These are phyloP conservation scores for Yamadazyma takamatsuzukensis DNA, from an alignment of 805 yeast genomes.

Conservation along the genomic window DNA sequence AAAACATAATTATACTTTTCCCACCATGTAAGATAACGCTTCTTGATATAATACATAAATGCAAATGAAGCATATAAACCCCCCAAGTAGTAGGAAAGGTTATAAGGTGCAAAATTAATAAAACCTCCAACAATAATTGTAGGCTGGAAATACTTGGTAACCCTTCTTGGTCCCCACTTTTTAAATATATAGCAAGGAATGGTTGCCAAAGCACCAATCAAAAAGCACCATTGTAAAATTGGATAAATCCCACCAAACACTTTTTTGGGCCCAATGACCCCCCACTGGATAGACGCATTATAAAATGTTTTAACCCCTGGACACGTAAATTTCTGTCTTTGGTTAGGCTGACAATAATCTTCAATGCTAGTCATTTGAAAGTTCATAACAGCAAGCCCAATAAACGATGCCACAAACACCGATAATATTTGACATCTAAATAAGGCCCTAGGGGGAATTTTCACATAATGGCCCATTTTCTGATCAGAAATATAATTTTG, in stretches of 20 bases:
- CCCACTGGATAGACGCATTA: conserved; percentile 62
- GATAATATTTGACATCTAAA: conserved; percentile 39
- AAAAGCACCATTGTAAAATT: conserved; percentile 29
- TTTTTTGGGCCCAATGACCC: conserved; percentile 50
- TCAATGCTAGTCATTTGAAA: conserved; percentile 25
- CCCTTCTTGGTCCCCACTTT: conserved; percentile 17
- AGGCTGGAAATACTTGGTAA: conserved; percentile 29
- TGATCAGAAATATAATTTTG: conserved; percentile 50
- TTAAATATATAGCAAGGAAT: conserved; percentile 20
- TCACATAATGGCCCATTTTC: conserved; percentile 62
- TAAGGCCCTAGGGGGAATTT: conserved; percentile 55
- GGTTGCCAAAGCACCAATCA: conserved; percentile 28
- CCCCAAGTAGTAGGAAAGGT: conserved; percentile 26
- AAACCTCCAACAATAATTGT: conserved; percentile 31
- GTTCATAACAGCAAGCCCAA: conserved; percentile 24
- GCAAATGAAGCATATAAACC: conserved; percentile 24
- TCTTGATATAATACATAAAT: conserved; percentile 28
- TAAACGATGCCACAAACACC: conserved; percentile 20
- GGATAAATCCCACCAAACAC: conserved; percentile 33
- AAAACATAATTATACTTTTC: conserved; percentile 32
- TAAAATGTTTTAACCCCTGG: conserved; percentile 34
- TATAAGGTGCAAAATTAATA: conserved; percentile 28
- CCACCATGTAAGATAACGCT: conserved; percentile 30
- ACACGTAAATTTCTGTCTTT: conserved; percentile 42
- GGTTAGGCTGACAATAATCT: conserved; percentile 38